Conservation (phyloP, 2,329 filamentous ascomycete species). For the Cordyceps pruinosa region DNA sequence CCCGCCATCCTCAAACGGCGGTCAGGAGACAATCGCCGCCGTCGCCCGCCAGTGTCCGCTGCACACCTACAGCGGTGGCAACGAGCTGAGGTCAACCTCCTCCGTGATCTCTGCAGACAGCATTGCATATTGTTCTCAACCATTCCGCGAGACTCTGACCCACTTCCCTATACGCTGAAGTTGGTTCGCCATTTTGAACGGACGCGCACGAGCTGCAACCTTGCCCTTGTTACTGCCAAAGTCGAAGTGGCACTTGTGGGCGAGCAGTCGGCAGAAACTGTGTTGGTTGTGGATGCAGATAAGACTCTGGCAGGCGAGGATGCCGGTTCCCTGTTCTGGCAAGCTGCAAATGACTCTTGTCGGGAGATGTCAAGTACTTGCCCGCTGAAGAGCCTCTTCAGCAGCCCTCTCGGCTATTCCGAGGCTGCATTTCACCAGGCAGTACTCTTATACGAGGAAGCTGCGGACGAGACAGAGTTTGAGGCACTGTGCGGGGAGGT, state of each 20-base stretch:
- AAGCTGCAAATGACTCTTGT: constrained; percentile 14
- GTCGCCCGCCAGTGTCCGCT: constrained; percentile 27
- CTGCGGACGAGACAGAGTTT: constrained; percentile 29
- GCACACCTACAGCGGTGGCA: constrained; percentile 42
- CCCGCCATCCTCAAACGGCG: constrained; percentile 31
- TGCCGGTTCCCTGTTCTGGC: constrained; percentile 45
- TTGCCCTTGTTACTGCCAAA: constrained; percentile 19
- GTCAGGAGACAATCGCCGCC: constrained; percentile 29
- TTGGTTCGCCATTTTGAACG: constrained; percentile 15
- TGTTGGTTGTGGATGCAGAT: constrained; percentile 53
- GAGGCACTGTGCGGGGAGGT: constrained; percentile 38
- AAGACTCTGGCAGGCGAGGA: constrained; percentile 46
- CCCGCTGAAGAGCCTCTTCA: constrained; percentile 40
- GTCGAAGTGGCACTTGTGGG: constrained; percentile 29
- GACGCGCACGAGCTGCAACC: constrained; percentile 30
- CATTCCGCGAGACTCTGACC: constrained; percentile 22
- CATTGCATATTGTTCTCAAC: constrained; percentile 41
- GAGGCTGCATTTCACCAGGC: constrained; percentile 50
- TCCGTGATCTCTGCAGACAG: constrained; percentile 37
- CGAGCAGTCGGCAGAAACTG: constrained; percentile 28
- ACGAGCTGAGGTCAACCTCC: constrained; percentile 33
- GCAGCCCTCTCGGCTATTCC: constrained; percentile 39
- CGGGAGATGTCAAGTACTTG: not conserved
- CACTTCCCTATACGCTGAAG: not conserved
- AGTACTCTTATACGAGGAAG: constrained; percentile 44